These are phyloP conservation scores for Picea mariana DNA, from an alignment of 83 land plant species.

Conservation along the genomic window DNA sequence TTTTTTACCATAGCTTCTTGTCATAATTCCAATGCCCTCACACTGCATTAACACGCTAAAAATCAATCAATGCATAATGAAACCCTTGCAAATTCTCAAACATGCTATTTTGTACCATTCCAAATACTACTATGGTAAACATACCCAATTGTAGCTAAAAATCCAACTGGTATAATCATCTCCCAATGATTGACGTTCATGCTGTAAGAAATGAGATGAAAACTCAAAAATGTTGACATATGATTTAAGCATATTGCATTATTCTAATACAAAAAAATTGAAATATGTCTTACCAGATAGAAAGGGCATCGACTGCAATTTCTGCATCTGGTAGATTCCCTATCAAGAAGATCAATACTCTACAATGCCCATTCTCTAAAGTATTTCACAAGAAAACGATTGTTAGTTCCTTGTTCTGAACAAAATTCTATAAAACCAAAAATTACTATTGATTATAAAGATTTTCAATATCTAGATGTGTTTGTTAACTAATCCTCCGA, in stretches of 20 bases:
- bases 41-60: constrained; percentile 19
- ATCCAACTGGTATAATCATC: constrained; percentile 50
- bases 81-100: too few relatives aligned
- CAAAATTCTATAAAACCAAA: not conserved
- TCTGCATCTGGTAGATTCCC: constrained; percentile 39
- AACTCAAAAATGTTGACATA: not conserved
- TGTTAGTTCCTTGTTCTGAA: not conserved
- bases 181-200: constrained; percentile 48
- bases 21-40: constrained; percentile 21
- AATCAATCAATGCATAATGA: too few relatives aligned
- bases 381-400: constrained; percentile 16
- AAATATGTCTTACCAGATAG: constrained; percentile 33
- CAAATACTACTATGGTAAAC: not conserved
- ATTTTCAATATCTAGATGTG: not conserved
- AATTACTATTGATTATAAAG: not conserved
- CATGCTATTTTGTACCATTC: too few relatives aligned
- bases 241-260: not conserved
- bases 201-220: constrained; percentile 22
- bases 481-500: too few relatives aligned
- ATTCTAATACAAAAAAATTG: not conserved
- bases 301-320: constrained; percentile 42
- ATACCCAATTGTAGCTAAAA: constrained; percentile 48
- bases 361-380: constrained; percentile 45
- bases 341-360: constrained; percentile 35
- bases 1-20: too few relatives aligned